Base-by-base conservation (phyloP, 352 stramenopile genomes). In the Thraustochytrium striatum region DNA sequence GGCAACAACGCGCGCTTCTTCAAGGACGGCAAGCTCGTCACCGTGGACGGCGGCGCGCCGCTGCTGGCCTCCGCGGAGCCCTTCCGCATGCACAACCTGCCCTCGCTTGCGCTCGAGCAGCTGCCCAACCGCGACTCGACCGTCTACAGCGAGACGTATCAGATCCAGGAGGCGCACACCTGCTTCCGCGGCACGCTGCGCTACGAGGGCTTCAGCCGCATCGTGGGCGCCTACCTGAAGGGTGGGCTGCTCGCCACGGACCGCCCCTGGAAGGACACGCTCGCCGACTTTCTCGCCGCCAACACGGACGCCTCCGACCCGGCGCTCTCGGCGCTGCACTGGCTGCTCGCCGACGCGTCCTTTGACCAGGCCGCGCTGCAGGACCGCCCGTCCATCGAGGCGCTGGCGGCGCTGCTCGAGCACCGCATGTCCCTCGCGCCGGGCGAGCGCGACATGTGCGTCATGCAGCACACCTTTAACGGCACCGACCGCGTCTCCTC, bases 41-140 rank as follows among this genome's bases (percentile, higher is more conserved):
- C 93, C 53, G 86, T 98, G 1, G 62, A 87, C 3, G 93, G 90
- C 2, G 89, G 91, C 58, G 87, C 97, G 41, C 7, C 16, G 36
- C 57, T 81, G 13, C 85, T 98, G 32, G 87, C 85, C 41, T 90
- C 85, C 81, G 94, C 92, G 44, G 86, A 94, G 36, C 87, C 86
- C 38, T 85, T 81, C 57, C 53, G 69, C n/a, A 70, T 82, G 50
- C 21, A 57, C 57, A 50, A 59, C 33, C 73, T 81, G 13, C 75
- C 75, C 8, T 80, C 69, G 5, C 61, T 82, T 11, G 90, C 92
- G 57, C 87, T 98, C 16, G 94, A 98, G 81, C 90, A 94, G 75
- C 92, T 98, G 62, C 93, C 94, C 0, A 98, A 98, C 86, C 89
- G 94, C 32, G 85, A 98, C 84, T 96, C 93, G 35, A 84, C 97